phyloP scores from a whole-genome alignment of 2,329 filamentous ascomycete genomes.

The Trichoderma sp. region DNA sequence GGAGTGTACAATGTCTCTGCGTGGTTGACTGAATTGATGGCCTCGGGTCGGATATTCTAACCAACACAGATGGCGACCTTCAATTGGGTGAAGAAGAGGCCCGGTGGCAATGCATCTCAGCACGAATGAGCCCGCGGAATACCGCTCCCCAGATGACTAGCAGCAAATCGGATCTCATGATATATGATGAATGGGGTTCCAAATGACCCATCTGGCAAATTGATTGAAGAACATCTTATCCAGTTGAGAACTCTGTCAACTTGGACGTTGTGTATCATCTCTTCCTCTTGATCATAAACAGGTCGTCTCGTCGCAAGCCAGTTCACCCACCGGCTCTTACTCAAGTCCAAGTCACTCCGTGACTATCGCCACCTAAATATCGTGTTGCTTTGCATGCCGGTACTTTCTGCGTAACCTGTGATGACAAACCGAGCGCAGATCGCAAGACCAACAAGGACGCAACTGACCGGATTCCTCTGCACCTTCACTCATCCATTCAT shows the following conservation, averaged over 20 bases:
- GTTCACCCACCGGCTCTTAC: neutral
- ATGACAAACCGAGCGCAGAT: constrained; percentile 10
- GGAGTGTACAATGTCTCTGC: no score
- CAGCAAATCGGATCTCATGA: constrained; percentile 12
- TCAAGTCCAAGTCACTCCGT: constrained; percentile 7
- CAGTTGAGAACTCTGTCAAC: constrained; percentile 1
- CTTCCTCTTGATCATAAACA: neutral
- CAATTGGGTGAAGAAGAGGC: neutral
- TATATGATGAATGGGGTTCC: neutral
- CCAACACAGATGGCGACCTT: no score
- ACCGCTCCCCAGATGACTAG: neutral
- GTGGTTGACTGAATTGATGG: no score
- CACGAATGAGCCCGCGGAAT: neutral
- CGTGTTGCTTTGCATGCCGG: constrained; percentile 14
- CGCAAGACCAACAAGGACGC: neutral
- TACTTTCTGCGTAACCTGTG: neutral
- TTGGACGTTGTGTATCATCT: neutral
- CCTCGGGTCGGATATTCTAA: no score
- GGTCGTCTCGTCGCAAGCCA: no score
- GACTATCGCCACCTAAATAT: neutral
- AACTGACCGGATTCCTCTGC: neutral
- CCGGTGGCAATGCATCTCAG: constrained; percentile 1
- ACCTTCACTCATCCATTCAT: neutral
- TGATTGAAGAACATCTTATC: constrained; percentile 14
- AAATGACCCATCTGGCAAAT: constrained; percentile 6